Conservation (phyloP, 2,329 filamentous ascomycete genomes). For the Penicillium sp. region DNA sequence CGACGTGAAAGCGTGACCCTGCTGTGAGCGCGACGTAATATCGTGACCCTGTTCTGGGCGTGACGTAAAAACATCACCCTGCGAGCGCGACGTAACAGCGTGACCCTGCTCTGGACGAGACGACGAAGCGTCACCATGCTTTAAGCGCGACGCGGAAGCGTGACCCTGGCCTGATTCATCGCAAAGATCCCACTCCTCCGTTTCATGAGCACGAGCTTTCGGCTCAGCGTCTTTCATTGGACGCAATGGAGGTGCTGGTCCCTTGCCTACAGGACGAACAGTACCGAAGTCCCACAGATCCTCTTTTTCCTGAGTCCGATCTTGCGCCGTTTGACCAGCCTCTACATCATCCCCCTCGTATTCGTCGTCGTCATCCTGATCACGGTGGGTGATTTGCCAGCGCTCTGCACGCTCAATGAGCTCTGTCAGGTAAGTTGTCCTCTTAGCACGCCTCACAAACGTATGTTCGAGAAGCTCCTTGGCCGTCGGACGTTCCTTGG, state of each 20-base stretch:
- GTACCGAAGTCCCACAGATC: slow-evolving; percentile 99
- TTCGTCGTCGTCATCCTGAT: slow-evolving; percentile 64
- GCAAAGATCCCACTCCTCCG: slow-evolving; percentile 35
- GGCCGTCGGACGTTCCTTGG: slow-evolving; percentile 82
- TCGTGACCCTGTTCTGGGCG: too few species aligned
- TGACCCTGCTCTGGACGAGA: slow-evolving; percentile 18
- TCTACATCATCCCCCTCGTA: slow-evolving; percentile 67
- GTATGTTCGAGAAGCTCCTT: slow-evolving; percentile 85
- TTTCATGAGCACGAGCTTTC: slow-evolving; percentile 66
- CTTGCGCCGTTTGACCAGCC: slow-evolving; percentile 34
- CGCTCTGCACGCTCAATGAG: slow-evolving; percentile 87
- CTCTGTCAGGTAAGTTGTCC: slow-evolving; percentile 94
- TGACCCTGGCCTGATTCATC: slow-evolving; percentile 26
- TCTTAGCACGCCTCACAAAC: slow-evolving; percentile 89
- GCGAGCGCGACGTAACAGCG: slow-evolving; percentile 26
- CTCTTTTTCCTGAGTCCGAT: slow-evolving; percentile 60
- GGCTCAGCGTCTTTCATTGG: slow-evolving; percentile 79
- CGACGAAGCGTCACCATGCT: too few species aligned
- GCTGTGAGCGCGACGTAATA: too few species aligned
- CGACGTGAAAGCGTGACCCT: slow-evolving; percentile 29
- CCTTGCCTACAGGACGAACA: slow-evolving; percentile 75
- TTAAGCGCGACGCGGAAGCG: slow-evolving; percentile 20
- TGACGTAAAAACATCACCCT: slow-evolving; percentile 11
- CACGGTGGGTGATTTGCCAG: slow-evolving; percentile 76
- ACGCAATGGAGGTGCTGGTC: slow-evolving; percentile 58